Base-by-base conservation (phyloP, 164 flowering plant species). In the Aristolochia californica region DNA sequence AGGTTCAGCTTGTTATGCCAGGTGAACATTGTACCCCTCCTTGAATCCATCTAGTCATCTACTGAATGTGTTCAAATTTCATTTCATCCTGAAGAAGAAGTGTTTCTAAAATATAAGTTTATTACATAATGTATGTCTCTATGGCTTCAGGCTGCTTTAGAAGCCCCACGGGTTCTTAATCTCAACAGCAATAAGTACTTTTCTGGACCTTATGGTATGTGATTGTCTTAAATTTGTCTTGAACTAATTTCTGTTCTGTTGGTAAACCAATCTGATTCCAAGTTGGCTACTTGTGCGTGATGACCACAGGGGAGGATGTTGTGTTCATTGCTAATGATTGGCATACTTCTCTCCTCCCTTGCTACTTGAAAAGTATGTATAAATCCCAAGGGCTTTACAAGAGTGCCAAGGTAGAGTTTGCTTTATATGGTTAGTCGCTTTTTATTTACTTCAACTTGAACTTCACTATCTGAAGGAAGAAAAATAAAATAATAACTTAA, bases 191-290 rank as follows among this genome's bases (percentile, higher is more conserved):
- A 63, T 58, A 63, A 82, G 59, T 61, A 75, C 68, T 90, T 78
- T 77, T 82, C 93, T 17, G 97, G 97, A 60, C 87, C 93, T 59
- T 90, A 82, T 74, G 97, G 97, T 89, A 58, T 23, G 48, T 5
- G 11, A 11, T 15, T 51, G 51, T 27, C 60, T 48, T 17, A 43
- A 2, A 45, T 14, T 20, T 14, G 5, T 47, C 18, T 47, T 47
- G 50, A 2, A 34, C 40, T n/a, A n/a, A n/a, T 2, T 34, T 9
- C 40, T 34, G 10, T 8, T 14, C 22, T 47, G 7, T 47, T 47
- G 10, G 5, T 16, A 5, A 47, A 47, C 15, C 13, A 47, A 17
- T 47, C 22, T 47, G 18, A 47, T 14, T 20, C 10, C 18, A 47
- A 34, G 40, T 2, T 47, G 27, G 34, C n/a, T 23, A 45, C 7